These are phyloP conservation scores for Trametopsis cervina DNA, from an alignment of 768 basidiomycete genomes.

Conservation along the genomic window DNA sequence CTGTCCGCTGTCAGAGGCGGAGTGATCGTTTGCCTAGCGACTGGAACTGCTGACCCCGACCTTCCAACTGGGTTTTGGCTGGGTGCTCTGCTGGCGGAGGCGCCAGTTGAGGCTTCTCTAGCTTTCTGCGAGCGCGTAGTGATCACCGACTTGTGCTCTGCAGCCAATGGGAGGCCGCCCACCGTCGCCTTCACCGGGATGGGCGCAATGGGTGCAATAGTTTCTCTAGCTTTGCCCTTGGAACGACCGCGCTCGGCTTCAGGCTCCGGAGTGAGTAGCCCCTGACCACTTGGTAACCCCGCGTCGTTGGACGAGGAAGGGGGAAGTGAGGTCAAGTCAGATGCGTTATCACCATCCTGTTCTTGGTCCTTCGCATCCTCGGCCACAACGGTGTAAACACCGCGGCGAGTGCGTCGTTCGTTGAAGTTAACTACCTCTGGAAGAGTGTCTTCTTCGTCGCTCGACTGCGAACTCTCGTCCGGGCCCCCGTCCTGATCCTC, in stretches of 20 bases:
- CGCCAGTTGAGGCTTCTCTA: constrained; percentile 19
- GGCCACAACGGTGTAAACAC: constrained; percentile 66
- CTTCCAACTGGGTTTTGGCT: neutral
- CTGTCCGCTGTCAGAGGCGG: constrained; percentile 40
- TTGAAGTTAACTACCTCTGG: constrained; percentile 52
- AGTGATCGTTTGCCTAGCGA: constrained; percentile 35
- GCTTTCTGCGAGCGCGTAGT: constrained; percentile 53
- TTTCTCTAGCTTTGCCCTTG: constrained; percentile 6
- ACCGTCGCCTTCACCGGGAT: constrained; percentile 7
- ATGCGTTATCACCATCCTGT: constrained; percentile 39
- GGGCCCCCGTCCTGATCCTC: constrained; percentile 43
- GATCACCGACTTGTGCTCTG: constrained; percentile 47
- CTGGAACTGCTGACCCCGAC: constrained; percentile 6
- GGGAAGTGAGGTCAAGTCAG: constrained; percentile 43
- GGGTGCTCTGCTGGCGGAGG: constrained; percentile 11
- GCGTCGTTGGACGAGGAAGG: constrained; percentile 23
- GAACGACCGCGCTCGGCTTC: constrained; percentile 15
- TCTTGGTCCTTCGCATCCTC: constrained; percentile 44
- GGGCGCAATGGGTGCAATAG: constrained; percentile 1
- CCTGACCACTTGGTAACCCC: constrained; percentile 12
- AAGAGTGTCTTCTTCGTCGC: constrained; percentile 17
- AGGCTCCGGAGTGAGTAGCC: constrained; percentile 23
- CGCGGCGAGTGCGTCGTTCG: constrained; percentile 73
- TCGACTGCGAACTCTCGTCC: constrained; percentile 27
- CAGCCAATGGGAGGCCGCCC: constrained; percentile 5